These are phyloP conservation scores for Vanrija sp. DNA, from an alignment of 1,284 basidiomycete species.

Conservation along the genomic window DNA sequence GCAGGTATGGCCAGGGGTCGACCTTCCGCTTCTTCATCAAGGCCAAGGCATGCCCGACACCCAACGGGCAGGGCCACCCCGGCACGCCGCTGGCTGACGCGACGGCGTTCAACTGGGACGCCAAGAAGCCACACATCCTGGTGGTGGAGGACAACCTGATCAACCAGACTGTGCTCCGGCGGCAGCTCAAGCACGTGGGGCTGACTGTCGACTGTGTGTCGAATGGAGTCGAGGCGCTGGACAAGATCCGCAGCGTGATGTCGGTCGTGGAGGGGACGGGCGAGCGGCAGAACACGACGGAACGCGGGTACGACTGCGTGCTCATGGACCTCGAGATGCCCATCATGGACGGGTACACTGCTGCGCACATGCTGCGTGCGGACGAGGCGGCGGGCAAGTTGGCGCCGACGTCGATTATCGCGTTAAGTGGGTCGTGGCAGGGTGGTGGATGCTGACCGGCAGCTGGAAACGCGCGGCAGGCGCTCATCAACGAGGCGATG, in stretches of 20 bases:
- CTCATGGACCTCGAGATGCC: slow-evolving; percentile 50
- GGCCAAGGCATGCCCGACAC: slow-evolving; percentile 1
- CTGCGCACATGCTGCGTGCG: slow-evolving; percentile 9
- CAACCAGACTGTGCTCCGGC: slow-evolving; percentile 32
- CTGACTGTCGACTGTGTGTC: slow-evolving; percentile 2
- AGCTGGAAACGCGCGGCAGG: slow-evolving; percentile 15
- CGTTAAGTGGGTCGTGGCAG: slow-evolving; percentile 13
- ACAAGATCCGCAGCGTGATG: slow-evolving; percentile 38
- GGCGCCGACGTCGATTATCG: slow-evolving; percentile 3
- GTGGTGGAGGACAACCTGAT: slow-evolving; percentile 41
- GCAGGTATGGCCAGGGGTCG: slow-evolving; percentile 23
- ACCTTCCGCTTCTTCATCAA: slow-evolving; percentile 49
- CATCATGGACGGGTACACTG: slow-evolving; percentile 23
- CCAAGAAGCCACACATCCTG: slow-evolving; percentile 22
- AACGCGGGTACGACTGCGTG: slow-evolving; percentile 34
- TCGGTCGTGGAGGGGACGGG: slow-evolving; percentile 7
- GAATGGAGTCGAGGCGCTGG: slow-evolving; percentile 50
- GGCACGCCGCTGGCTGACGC: not conserved
- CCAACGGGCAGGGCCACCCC: not conserved
- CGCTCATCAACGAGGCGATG: slow-evolving; percentile 6
- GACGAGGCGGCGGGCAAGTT: slow-evolving; percentile 11
- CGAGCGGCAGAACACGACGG: slow-evolving; percentile 6
- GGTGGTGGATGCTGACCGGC: not conserved
- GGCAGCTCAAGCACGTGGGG: slow-evolving; percentile 16
- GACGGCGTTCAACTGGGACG: not conserved